Conservation (phyloP, 2,329 filamentous ascomycete genomes). For the Cladophialophora bantiana region DNA sequence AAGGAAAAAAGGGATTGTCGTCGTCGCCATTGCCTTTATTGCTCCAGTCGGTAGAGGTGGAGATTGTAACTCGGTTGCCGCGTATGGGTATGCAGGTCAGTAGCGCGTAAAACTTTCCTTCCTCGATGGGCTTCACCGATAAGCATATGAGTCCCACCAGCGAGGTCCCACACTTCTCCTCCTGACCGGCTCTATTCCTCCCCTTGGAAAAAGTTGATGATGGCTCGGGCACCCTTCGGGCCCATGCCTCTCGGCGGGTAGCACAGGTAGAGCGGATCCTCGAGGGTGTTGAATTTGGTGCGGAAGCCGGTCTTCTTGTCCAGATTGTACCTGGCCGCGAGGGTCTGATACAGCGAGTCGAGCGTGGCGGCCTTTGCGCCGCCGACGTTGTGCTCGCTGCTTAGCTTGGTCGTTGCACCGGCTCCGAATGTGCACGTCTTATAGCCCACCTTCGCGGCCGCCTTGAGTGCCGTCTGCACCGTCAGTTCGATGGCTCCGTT, state of each 20-base stretch:
- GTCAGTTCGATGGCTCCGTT: constrained; percentile 79
- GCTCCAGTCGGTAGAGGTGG: no score
- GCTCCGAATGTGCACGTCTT: constrained; percentile 77
- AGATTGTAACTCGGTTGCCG: neutral
- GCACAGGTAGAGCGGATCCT: constrained; percentile 80
- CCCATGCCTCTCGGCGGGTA: constrained; percentile 80
- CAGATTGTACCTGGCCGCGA: constrained; percentile 74
- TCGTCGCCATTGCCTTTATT: no score
- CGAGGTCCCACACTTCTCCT: neutral
- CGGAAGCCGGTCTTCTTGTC: constrained; percentile 79
- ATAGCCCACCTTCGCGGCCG: constrained; percentile 59
- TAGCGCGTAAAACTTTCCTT: neutral
- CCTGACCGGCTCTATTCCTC: constrained; percentile 6
- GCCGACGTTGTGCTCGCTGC: constrained; percentile 74
- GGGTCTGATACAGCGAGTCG: constrained; percentile 73
- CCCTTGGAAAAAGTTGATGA: constrained; percentile 80
- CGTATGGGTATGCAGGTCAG: neutral
- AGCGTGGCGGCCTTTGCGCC: constrained; percentile 64
- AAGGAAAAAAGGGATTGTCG: no score
- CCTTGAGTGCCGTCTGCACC: constrained; percentile 68
- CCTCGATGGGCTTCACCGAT: neutral
- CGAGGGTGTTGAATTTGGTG: constrained; percentile 78
- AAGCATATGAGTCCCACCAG: neutral
- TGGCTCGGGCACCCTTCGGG: constrained; percentile 73
- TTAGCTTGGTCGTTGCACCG: constrained; percentile 72